These are phyloP conservation scores for Dictyostelium purpureum DNA, from an alignment of 78 protist genomes.

Conservation along the genomic window DNA sequence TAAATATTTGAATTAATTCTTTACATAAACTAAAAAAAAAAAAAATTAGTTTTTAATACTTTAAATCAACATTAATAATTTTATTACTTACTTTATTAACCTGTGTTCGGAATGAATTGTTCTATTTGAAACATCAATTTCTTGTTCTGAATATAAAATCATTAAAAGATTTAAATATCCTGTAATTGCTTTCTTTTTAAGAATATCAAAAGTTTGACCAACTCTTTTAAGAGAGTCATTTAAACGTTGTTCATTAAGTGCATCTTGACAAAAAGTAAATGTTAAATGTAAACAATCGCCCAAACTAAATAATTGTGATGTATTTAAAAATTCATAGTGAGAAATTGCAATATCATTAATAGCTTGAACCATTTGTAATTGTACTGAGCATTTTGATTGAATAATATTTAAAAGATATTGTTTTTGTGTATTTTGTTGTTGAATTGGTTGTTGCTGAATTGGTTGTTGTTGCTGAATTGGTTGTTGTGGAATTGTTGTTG, in stretches of 20 bases:
- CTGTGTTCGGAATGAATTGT: conserved; percentile 52
- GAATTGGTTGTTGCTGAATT: neutral
- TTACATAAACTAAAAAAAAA: conserved; percentile 22
- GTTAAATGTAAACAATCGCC: conserved; percentile 61
- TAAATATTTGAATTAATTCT: conserved; percentile 26
- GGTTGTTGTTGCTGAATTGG: neutral
- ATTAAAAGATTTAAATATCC: conserved; percentile 65
- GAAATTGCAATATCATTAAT: conserved; percentile 80
- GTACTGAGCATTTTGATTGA: conserved; percentile 70
- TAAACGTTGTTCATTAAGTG: conserved; percentile 1
- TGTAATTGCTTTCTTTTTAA: conserved; percentile 48
- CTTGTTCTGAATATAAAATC: conserved; percentile 49
- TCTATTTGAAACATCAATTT: conserved; percentile 33
- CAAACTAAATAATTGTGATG: conserved; percentile 59
- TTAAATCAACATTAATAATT: neutral
- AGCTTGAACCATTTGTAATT: conserved; percentile 74
- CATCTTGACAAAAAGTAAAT: conserved; percentile 43
- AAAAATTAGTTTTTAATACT: neutral
- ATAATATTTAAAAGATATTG: conserved; percentile 23
- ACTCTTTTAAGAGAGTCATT: neutral
- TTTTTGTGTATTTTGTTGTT: neutral
- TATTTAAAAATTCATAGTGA: conserved; percentile 72
- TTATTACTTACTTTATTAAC: conserved; percentile 15
- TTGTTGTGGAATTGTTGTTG: neutral
- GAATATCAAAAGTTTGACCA: conserved; percentile 35